Conservation (phyloP, 768 basidiomycete genomes). For the Lentinula detonsa region DNA sequence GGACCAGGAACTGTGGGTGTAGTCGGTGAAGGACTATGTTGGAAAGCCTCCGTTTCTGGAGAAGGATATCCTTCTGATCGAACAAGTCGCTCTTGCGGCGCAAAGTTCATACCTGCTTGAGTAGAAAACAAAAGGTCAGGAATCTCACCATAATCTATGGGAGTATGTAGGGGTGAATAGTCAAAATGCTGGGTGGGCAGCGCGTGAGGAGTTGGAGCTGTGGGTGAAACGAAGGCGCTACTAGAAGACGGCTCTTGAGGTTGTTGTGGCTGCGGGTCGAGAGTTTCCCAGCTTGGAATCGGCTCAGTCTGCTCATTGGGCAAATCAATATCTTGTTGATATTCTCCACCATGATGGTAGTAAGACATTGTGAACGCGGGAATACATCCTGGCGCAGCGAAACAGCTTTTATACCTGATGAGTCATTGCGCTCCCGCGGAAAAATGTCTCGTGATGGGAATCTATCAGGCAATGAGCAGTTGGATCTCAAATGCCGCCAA, state of each 20-base stretch:
- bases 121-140: neutral
- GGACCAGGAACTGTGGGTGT: neutral
- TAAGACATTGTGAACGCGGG: neutral
- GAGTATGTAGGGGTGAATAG: neutral
- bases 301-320: neutral
- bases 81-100: neutral
- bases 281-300: neutral
- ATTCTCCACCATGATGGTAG: slow-evolving; percentile 2
- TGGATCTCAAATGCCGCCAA: neutral
- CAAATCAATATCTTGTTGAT: neutral
- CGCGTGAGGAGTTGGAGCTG: neutral
- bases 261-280: neutral
- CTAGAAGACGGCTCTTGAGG: neutral
- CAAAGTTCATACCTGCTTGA: neutral
- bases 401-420: neutral
- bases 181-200: neutral
- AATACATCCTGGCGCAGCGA: neutral
- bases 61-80: neutral
- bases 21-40: neutral
- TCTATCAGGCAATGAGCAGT: neutral
- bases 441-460: neutral
- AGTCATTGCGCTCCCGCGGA: neutral
- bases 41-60: neutral
- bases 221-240: neutral
- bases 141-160: slow-evolving; percentile 1